Base-by-base conservation (phyloP, 2,329 filamentous ascomycete genomes). In the Ophiostoma perfectum region DNA sequence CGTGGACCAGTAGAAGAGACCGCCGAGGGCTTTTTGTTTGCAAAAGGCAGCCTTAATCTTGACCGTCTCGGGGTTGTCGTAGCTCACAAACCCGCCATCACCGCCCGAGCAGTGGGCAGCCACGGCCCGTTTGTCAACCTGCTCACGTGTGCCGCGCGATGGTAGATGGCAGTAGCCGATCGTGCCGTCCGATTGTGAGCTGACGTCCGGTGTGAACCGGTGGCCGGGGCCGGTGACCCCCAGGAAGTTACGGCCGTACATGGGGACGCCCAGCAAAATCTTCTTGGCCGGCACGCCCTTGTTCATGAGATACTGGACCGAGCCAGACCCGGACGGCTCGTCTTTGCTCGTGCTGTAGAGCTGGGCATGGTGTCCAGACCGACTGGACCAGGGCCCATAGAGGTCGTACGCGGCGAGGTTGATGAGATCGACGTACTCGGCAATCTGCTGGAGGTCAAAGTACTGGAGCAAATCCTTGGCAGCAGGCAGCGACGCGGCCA, bases 391-490 rank as follows among this genome's bases (percentile, higher is more conserved):
- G 3, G 86, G 81, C 1, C 91, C 90, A 39, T 85, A 87, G 74
- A 93, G 91, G 77, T 95, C 91, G 77, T 93, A 95, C 1, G 90
- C 86, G 85, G 90, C 92, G 47, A 95, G 79, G 76, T 94, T 94
- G 76, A 95, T 80, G 71, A 88, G 83, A 77, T 94, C 90, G 47
- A 95, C 81, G 72, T 90, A 88, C 63, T 84, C 79, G 65, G 88
- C 83, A 11, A 88, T 85, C 68, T 81, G 80, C 36, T 77, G 79
- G 11, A 94, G 80, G 75, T 93, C 85, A 75, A 94, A 90, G 74
- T 89, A 83, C 73, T 86, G 84, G 67, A 95, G 80, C 0, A 88
- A 83, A 78, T 86, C 85, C 75, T 85, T 82, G 55, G 83, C 85
- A 11, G 88, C 89, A 3, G 91, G 90, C 5, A 95, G 83, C 45